A percentile compares a stretch with the other conserved stretches of the same genome.
phyloP scores from a whole-genome alignment of 106 monocot genomes.

The Iris macrosiphon region DNA sequence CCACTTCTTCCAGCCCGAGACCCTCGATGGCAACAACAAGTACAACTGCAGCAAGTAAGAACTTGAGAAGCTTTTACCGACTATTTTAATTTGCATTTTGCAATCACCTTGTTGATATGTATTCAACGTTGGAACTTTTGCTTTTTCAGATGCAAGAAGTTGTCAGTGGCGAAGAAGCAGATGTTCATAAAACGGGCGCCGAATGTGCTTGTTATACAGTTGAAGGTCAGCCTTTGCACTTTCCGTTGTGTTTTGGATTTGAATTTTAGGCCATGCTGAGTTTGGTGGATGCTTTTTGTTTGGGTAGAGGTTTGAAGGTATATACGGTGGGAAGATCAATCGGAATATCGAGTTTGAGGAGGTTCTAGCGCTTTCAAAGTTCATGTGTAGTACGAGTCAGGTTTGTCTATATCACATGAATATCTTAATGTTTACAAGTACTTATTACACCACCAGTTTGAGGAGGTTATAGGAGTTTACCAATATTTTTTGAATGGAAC shows the following conservation, averaged over 20 bases:
- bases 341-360: conserved; percentile 86
- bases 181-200: conserved; percentile 79
- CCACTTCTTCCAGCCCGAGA: conserved; percentile 64
- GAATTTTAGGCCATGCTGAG: background rate
- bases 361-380: conserved; percentile 58
- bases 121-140: too few species aligned
- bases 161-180: conserved; percentile 80
- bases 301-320: conserved; percentile 83
- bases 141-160: conserved; percentile 75
- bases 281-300: background rate
- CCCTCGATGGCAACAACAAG: conserved; percentile 79
- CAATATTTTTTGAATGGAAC: too few species aligned
- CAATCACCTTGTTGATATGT: too few species aligned
- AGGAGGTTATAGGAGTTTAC: too few species aligned
- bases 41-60: conserved; percentile 78
- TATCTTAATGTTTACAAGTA: too few species aligned
- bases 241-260: conserved; percentile 3
- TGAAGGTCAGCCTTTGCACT: conserved; percentile 54
- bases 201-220: conserved; percentile 94
- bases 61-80: conserved; percentile 6
- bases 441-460: too few species aligned
- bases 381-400: conserved; percentile 64
- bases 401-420: too few species aligned
- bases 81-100: background rate
- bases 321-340: conserved; percentile 81